Base-by-base conservation (phyloP, 2,329 filamentous ascomycete genomes). In the Calonectria honghensis region DNA sequence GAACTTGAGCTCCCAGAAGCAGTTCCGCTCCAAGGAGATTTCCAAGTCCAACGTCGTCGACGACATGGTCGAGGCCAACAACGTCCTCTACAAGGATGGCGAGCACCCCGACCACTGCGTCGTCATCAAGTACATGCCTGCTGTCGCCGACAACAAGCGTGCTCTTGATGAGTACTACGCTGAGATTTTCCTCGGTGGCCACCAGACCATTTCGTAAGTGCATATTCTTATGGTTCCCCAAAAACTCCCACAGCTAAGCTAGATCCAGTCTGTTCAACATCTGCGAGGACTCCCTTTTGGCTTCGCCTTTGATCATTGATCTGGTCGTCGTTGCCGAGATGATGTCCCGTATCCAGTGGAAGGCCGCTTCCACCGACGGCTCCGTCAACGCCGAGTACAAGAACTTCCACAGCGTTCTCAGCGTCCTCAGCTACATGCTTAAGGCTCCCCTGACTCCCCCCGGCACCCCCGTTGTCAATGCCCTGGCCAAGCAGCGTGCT, bases 41-140 rank as follows among this genome's bases (percentile, higher is more conserved):
- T 98, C 95, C 88, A 99, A 99, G 91, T 98, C 95, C 82, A 99
- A 98, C 85, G 97, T 99, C 16, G 97, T 99, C 71, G 97, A 99
- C 85, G 97, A 99, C 89, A 99, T 99, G 97, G 97, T 99, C 75
- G 96, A 95, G 83, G 96, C 97, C 83, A 99, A 99, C 89, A 89
- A 88, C 66, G 93, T 98, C 65, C 91, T 99, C 72, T 99, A 99
- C 90, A 92, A 94, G 87, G 89, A 95, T 82, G 96, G 93, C 80
- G 97, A 99, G 89, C 96, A 98, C 86, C 97, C 97, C 2, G 96
- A 99, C 85, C 97, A 99, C 89, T 97, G 95, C 74, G 97, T 99
- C 74, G 97, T 99, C 81, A 99, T 99, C 93, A 99, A 99, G 92
- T 99, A 99, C 90, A 98, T 99, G 96, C 97, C 97, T 45, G 95